These are phyloP conservation scores for Coniosporium tulheliwenetii DNA, from an alignment of 2,329 filamentous ascomycete species.

Conservation along the genomic window DNA sequence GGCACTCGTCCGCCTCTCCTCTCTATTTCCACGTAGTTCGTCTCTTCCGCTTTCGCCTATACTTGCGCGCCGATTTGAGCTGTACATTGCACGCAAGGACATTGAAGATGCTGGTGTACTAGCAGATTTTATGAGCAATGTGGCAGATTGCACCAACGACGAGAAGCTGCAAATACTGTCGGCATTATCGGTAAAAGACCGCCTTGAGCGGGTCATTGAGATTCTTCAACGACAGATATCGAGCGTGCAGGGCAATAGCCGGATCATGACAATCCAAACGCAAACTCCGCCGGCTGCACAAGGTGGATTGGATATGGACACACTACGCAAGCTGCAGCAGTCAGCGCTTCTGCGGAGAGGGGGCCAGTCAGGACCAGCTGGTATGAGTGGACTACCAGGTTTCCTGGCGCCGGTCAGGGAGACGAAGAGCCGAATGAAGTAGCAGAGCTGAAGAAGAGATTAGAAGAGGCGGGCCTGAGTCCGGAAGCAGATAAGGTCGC, in stretches of 20 bases:
- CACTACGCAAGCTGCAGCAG: constrained; percentile 25
- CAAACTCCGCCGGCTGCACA: constrained; percentile 27
- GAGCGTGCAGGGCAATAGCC: constrained; percentile 73
- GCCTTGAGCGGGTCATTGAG: constrained; percentile 69
- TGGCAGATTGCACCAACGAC: constrained; percentile 74
- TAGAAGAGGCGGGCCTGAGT: constrained; percentile 67
- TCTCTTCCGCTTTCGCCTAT: constrained; percentile 58
- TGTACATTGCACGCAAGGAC: constrained; percentile 74
- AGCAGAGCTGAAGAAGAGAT: constrained; percentile 76
- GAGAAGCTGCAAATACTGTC: constrained; percentile 80
- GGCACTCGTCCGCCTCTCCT: constrained; percentile 67
- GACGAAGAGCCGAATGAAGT: constrained; percentile 80
- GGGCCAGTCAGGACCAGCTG: constrained; percentile 17
- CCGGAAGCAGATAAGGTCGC: constrained; percentile 82
- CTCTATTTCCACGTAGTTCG: constrained; percentile 59
- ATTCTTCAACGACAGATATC: constrained; percentile 70
- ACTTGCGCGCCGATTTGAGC: constrained; percentile 71
- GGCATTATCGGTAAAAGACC: constrained; percentile 61
- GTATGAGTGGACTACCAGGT: constrained; percentile 22
- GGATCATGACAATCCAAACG: constrained; percentile 63
- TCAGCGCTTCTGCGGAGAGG: constrained; percentile 22
- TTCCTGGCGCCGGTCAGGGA: constrained; percentile 35
- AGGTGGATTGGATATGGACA: constrained; percentile 25
- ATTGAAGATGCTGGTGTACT: constrained; percentile 68
- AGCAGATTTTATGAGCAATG: constrained; percentile 93